Base-by-base conservation (phyloP, 2,329 filamentous ascomycete genomes). In the Penicillium sp. region DNA sequence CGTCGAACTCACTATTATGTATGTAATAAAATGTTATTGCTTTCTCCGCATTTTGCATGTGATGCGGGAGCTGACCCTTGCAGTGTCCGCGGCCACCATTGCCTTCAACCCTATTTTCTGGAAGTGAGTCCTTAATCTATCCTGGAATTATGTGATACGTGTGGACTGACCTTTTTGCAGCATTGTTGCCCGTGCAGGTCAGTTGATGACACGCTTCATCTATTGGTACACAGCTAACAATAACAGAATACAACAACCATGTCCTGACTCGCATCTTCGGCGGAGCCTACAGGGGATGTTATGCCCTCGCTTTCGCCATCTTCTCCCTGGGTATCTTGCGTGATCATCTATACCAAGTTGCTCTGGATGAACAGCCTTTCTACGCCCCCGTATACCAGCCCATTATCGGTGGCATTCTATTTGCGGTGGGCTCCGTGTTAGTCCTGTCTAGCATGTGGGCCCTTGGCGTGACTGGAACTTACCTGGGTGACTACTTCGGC, bases 51-150 rank as follows among this genome's bases (percentile, higher is more conserved):
- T 62, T 64, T 67, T 55, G 60, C 67, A 70, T 70, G 68, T 72
- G 67, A 70, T 69, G 56, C 52, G 45, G 29, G 52, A 49, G n/a
- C 56, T 60, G 47, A 65, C 62, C 52, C 57, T 61, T 43, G 48
- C 52, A 96, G 93, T 95, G 66, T 90, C 91, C 65, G 90, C 88
- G 48, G 83, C 82, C 55, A 85, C 90, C 52, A 96, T 99, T 77
- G 84, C 88, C 48, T 98, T 99, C 79, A 99, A 99, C 77, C 95
- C 95, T 22, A 88, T 95, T n/a, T 98, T 97, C 77, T 99, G 95
- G 95, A 99, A 99, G 93, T 96, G 83, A 82, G 90, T 84, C 46
- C 9, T n/a, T 19, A 3, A 21, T 19, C 10, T n/a, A 24, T 1
- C 9, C 37, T 64, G 48, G 45, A 33, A 22, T 48, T 29, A 35